Base-by-base conservation (phyloP, 768 basidiomycete genomes). In the Naematelia encephala region DNA sequence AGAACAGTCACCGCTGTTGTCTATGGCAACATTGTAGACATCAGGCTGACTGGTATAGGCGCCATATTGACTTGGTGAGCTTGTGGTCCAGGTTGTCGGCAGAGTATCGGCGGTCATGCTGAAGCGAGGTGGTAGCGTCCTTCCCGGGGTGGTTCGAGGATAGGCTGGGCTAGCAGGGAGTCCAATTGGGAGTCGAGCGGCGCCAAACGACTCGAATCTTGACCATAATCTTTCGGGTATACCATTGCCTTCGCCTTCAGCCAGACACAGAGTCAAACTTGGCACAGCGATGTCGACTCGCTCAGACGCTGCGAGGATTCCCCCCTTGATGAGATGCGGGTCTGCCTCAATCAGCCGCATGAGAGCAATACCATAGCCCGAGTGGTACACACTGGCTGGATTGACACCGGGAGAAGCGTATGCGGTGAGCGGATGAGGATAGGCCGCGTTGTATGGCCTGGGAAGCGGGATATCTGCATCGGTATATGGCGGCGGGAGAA, bases 401-500 rank as follows among this genome's bases (percentile, higher is more conserved):
- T 73, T 73, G 50, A 68, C 64, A 5, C 66, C 67, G 8, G 61
- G 69, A 0, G 72, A 73, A 4, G 72, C 72, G 51, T 73, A 73
- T 8, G 66, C 60, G 5, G 69, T 66, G 27, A 73, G 34, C 19
- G 72, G 72, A 61, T 73, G 72, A 2, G 72, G 72, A 49, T 68
- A 73, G 16, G 61, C 67, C 1, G 55, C 22, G 48, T 73, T 70
- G 66, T 73, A 73, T 13, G 72, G 63, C 28, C 63, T 22, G 21
- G 72, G 72, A 14, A 60, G 48, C 2, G 71, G 69, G 14, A 68
- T 56, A 34, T 64, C 62, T 16, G 55, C 59, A 25, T 68, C 64
- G 23, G 64, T 55, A 48, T 64, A 72, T 0, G 64, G 65, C 3
- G 56, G 67, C 4, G 61, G 58, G n/a, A 39, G 43, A 21, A 66